These are phyloP conservation scores for Jackrogersella minutella DNA, from an alignment of 495 filamentous ascomycete genomes.

Conservation along the genomic window DNA sequence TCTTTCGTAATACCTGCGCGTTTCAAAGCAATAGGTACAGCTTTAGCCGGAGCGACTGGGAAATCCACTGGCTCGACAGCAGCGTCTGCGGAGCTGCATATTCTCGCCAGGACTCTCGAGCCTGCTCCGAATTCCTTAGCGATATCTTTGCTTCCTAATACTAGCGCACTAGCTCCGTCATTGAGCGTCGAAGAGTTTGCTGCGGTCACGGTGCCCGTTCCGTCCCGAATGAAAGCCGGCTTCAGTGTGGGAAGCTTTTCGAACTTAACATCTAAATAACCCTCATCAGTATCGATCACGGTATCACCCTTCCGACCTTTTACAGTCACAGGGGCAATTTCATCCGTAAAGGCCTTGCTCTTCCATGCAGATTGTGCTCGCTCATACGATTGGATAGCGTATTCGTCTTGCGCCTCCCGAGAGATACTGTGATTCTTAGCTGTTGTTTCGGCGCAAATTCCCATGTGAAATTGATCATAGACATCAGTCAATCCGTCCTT, in stretches of 20 bases:
- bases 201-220: conserved; percentile 89
- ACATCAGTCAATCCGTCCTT: conserved; percentile 97
- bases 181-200: conserved; percentile 93
- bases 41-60: conserved; percentile 89
- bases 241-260: conserved; percentile 88
- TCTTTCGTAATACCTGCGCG: conserved; percentile 88
- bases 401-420: conserved; percentile 86
- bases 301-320: conserved; percentile 83
- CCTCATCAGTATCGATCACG: conserved; percentile 82
- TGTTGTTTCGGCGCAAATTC: conserved; percentile 94
- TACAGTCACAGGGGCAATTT: conserved; percentile 86
- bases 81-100: conserved; percentile 87
- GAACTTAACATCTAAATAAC: conserved; percentile 81
- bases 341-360: conserved; percentile 77
- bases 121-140: conserved; percentile 76
- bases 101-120: conserved; percentile 81
- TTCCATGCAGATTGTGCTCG: conserved; percentile 92
- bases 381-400: conserved; percentile 86
- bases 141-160: conserved; percentile 78
- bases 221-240: conserved; percentile 86
- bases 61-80: conserved; percentile 95
- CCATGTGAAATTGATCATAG: conserved; percentile 97
- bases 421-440: conserved; percentile 85
- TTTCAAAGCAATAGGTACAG: conserved; percentile 87
- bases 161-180: conserved; percentile 92